A percentile compares a stretch with the other conserved stretches of the same genome.
Conservation (phyloP, 2,329 filamentous ascomycete species). For the Aspergillus costaricaensis region DNA sequence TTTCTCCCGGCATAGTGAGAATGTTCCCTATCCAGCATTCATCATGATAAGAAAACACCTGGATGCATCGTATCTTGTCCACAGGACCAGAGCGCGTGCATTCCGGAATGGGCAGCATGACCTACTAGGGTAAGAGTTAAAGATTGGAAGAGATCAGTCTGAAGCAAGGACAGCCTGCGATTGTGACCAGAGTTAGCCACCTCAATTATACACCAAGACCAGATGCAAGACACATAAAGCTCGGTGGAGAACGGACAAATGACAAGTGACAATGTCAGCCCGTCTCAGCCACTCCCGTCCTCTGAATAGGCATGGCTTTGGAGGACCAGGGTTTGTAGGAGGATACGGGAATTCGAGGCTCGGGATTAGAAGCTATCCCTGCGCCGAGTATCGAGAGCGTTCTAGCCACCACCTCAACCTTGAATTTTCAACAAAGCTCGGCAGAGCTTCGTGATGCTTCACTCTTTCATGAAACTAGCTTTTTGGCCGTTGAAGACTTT, state of each 20-base stretch:
- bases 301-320: conserved; percentile 1
- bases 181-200: background rate
- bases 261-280: conserved; percentile 17
- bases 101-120: background rate
- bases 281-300: conserved; percentile 19
- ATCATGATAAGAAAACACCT: background rate
- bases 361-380: background rate
- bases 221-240: background rate
- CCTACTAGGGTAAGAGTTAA: background rate
- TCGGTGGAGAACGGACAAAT: conserved; percentile 6
- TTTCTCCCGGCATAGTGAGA: background rate
- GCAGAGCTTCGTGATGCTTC: background rate
- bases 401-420: background rate
- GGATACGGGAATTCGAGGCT: background rate
- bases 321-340: background rate
- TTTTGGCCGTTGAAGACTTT: background rate
- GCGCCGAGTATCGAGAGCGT: background rate
- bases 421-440: background rate
- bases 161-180: background rate
- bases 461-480: background rate
- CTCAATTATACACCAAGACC: background rate
- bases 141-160: background rate
- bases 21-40: background rate
- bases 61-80: background rate
- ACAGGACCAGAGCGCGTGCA: background rate